Conservation (phyloP, 768 basidiomycete species). For the Suillus luteus region DNA sequence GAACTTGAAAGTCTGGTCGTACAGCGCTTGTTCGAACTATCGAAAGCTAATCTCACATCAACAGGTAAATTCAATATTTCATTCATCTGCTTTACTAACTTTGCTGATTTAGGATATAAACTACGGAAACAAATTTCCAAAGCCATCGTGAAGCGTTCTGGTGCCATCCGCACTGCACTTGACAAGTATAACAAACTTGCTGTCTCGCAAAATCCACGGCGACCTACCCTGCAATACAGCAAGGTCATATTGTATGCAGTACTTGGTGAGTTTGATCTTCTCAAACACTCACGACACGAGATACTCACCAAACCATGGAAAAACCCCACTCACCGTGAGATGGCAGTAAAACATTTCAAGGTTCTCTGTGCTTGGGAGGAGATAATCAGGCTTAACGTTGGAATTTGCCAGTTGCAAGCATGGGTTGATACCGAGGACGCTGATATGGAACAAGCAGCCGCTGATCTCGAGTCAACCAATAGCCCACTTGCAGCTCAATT, state of each 20-base stretch:
- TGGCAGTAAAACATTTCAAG: slow-evolving; percentile 27
- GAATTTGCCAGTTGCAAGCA: slow-evolving; percentile 22
- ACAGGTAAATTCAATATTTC: not conserved
- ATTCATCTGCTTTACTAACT: not conserved
- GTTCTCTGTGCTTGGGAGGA: slow-evolving; percentile 29
- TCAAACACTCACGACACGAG: slow-evolving; percentile 33
- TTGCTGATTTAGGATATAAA: slow-evolving; percentile 25
- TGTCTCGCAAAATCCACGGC: slow-evolving; percentile 3
- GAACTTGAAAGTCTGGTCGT: not conserved
- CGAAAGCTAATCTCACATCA: not conserved
- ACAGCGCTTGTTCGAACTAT: not conserved
- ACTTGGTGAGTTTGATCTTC: slow-evolving; percentile 35
- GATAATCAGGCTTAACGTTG: slow-evolving; percentile 27
- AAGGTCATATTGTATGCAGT: slow-evolving; percentile 22
- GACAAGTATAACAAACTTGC: slow-evolving; percentile 35
- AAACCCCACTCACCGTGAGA: slow-evolving; percentile 13
- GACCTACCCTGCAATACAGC: slow-evolving; percentile 23
- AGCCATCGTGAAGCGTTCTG: slow-evolving; percentile 31
- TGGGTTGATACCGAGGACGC: slow-evolving; percentile 24
- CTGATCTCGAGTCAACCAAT: not conserved
- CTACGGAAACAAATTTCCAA: slow-evolving; percentile 37
- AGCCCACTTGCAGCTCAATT: too few species aligned
- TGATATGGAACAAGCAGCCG: not conserved
- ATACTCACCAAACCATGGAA: slow-evolving; percentile 31
- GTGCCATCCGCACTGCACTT: slow-evolving; percentile 36